Base-by-base conservation (phyloP, 2,329 filamentous ascomycete genomes). In the Fusarium subtropicale region DNA sequence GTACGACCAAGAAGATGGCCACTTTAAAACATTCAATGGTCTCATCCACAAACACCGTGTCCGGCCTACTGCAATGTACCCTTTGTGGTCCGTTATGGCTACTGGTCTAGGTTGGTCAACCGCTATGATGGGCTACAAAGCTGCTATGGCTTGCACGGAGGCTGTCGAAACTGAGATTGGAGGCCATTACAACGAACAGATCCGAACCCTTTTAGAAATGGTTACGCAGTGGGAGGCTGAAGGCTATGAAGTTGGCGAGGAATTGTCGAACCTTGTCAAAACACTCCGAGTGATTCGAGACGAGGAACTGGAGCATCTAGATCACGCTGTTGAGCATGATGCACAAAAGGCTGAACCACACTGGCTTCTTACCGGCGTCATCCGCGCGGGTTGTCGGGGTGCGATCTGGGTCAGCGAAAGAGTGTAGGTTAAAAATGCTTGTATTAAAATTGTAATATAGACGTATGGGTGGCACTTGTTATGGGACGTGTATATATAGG, bases 81-180 rank as follows among this genome's bases (percentile, higher is more conserved):
- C 96, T 1, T 68, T 97, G 4, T 99, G 96, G 96, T 88, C 91
- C 44, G 84, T 89, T 10, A 88, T 94, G 13, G 92, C 96, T 2
- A 91, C 91, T 1, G 88, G 91, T 0, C 81, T 99, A 10, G 96
- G 96, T 20, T 97, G 96, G 94, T 87, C 88, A 7, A 99, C 96
- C 0, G 96, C 92, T 1, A 81, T 96, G 42, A 86, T 99, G 86
- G 94, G 96, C 1, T 88, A 93, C 50, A 94, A 98, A 81, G 94
- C 95, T 3, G 95, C 96, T 36, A 99, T 99, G 96, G 96, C 96
- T 15, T 99, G 96, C 78, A 98, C 96, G 1, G 96, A 99, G 81
- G 96, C 96, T 2, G 95, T 99, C 2, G 96, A 99, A 85, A 99
- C 95, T 9, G 96, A 98, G 83, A 99, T 99, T 68, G 96, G 96